Base-by-base conservation (phyloP, 116 monocot genomes). In the Phalaenopsis hybrid region DNA sequence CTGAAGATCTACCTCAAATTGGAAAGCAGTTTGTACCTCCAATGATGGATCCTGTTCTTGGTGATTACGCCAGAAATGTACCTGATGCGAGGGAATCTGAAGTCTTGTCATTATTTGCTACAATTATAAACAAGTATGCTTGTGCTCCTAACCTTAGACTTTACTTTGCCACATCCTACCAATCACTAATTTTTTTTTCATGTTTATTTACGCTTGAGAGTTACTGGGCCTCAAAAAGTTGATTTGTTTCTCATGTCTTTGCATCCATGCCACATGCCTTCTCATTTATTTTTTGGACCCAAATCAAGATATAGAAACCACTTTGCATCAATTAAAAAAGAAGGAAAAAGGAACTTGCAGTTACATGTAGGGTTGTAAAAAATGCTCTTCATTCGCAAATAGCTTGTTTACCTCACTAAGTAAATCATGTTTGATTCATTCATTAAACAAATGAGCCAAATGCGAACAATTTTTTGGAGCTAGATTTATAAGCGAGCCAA, bases 31-130 rank as follows among this genome's bases (percentile, higher is more conserved):
- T 99, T 91, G 93, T 99, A 55, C 93, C 93, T 12, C 95, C 99
- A n/a, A 99, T 99, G 99, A 95, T 99, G 99, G 99, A 99, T 82
- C 95, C 95, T 68, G 84, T 99, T 76, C 95, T 99, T 80, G 93
- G 85, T 67, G 99, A 99, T 78, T 99, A 99, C 85, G 89, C 95
- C n/a, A 90, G 99, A 83, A 99, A 99, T 86, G 85, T 99, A 51
- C 95, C 99, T 81, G 99, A 99, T 86, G 99, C 99, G 5, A 92
- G 99, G 85, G 99, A 99, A 82, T 99, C 99, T 41, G 99, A 99
- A 92, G 99, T 99, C 16, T 86, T 99, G 63, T 99, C 99, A 58
- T 84, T 99, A 21, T 99, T 92, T 85, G 93, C 93, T 4, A 95
- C 99, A 41, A 99, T 99, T 67, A 95, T 99, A 76, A 95, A 95